Percentiles rank a stretch among this genome's conserved stretches.
Evolutionary conservation across 768 basidiomycete genomes (phyloP).

Genomic region (Collybia sp.): DNA sequence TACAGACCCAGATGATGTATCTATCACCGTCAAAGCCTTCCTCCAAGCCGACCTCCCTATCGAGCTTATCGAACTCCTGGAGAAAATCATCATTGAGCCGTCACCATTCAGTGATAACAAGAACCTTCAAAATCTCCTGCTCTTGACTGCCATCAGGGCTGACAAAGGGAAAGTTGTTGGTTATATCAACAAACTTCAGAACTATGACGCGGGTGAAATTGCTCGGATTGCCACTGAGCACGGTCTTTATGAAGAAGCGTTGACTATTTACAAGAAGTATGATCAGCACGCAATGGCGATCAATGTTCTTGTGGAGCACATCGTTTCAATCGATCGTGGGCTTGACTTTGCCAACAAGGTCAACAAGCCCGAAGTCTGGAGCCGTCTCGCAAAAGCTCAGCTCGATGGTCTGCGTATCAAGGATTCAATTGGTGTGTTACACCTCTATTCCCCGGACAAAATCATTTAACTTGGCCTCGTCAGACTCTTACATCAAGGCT

Average conservation of each 20-base stretch:
- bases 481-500: constrained; percentile 97
- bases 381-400: constrained; percentile 96
- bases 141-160: constrained; percentile 93
- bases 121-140: constrained; percentile 91
- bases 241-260: constrained; percentile 91
- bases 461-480: background rate
- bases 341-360: constrained; percentile 95
- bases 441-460: background rate
- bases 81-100: constrained; percentile 97
- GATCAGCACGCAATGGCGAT: constrained; percentile 94
- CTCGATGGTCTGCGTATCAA: constrained; percentile 97
- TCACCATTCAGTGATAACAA: constrained; percentile 98
- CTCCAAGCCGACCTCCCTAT: constrained; percentile 94
- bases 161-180: constrained; percentile 98
- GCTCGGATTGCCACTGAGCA: constrained; percentile 97
- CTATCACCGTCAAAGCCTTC: constrained; percentile 98
- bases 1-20: constrained; percentile 98
- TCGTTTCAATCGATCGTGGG: constrained; percentile 96
- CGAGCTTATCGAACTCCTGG: constrained; percentile 93
- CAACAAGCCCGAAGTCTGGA: constrained; percentile 96
- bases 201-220: constrained; percentile 93
- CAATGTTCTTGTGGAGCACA: constrained; percentile 96
- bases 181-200: constrained; percentile 96
- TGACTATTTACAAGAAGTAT: constrained; percentile 97
- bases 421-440: constrained; percentile 81